Evolutionary conservation across 192 early-diverging fungal genomes (phyloP).

Genomic region (Linnemannia zychae): DNA sequence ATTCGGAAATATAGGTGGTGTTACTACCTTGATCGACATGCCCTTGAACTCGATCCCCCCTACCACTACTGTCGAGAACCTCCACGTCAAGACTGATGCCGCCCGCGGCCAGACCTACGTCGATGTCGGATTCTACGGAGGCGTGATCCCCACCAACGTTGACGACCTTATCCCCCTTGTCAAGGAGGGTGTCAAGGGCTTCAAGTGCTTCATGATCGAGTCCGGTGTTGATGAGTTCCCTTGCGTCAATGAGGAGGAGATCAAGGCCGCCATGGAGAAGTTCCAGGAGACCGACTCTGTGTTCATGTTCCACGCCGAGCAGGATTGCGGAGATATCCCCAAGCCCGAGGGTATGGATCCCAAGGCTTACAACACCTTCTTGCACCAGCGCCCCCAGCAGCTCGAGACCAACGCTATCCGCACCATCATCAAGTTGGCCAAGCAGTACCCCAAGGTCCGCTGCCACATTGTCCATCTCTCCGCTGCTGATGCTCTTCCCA

Average conservation of each 20-base stretch:
- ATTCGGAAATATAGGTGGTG: constrained; percentile 64
- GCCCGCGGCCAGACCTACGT: constrained; percentile 80
- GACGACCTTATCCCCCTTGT: constrained; percentile 75
- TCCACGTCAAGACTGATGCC: constrained; percentile 73
- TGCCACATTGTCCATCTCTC: constrained; percentile 89
- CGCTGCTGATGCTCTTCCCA: constrained; percentile 79
- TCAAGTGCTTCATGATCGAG: constrained; percentile 90
- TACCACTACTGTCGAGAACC: constrained; percentile 79
- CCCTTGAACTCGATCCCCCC: constrained; percentile 91
- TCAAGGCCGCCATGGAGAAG: constrained; percentile 76
- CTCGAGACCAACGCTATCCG: constrained; percentile 84
- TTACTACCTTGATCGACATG: constrained; percentile 88
- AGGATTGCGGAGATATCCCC: constrained; percentile 66
- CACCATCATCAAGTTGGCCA: constrained; percentile 76
- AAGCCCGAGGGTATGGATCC: constrained; percentile 58
- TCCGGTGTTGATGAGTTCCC: constrained; percentile 90
- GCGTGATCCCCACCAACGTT: constrained; percentile 82
- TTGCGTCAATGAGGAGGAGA: constrained; percentile 77
- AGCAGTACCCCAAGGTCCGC: constrained; percentile 76
- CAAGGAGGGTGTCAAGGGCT: constrained; percentile 78
- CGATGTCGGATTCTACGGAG: constrained; percentile 86
- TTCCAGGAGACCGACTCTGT: constrained; percentile 66
- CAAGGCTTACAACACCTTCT: constrained; percentile 72
- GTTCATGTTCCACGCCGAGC: constrained; percentile 88
- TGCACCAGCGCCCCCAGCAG: constrained; percentile 76